Conservation (phyloP, 768 basidiomycete species). For the Suillus subaureus region DNA sequence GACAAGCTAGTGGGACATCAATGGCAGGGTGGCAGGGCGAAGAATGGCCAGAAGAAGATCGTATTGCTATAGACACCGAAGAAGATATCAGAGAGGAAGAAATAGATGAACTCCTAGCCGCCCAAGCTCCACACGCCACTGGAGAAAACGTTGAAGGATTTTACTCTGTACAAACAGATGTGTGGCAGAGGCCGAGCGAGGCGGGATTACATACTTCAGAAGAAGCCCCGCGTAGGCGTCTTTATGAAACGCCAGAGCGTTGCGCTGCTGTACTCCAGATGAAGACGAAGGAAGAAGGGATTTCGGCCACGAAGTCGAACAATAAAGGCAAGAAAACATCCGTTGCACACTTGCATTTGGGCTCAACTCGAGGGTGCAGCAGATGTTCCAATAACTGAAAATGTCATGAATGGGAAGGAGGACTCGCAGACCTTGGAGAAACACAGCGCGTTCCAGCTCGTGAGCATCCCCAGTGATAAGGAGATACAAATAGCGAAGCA, state of each 20-base stretch:
- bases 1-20: not conserved
- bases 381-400: not conserved
- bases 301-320: too few relatives aligned
- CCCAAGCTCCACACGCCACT: not conserved
- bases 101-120: not conserved
- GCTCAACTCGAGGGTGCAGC: not conserved
- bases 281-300: too few relatives aligned
- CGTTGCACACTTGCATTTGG: not conserved
- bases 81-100: not conserved
- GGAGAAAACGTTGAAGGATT: not conserved
- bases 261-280: not conserved
- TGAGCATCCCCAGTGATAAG: conserved; percentile 18
- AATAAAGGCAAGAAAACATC: not conserved
- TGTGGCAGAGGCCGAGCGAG: not conserved
- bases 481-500: conserved; percentile 14
- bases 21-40: not conserved
- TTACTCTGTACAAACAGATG: not conserved
- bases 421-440: conserved; percentile 1
- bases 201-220: not conserved
- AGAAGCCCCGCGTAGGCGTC: conserved; percentile 1
- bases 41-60: not conserved
- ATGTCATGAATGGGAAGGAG: not conserved
- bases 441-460: conserved; percentile 15
- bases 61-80: not conserved
- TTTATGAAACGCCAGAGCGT: conserved; percentile 2